Evolutionary conservation across 2,329 filamentous ascomycete species (phyloP), one percentile per base, ranked within the genome.

Genomic region (Geosmithia flava): DNA sequence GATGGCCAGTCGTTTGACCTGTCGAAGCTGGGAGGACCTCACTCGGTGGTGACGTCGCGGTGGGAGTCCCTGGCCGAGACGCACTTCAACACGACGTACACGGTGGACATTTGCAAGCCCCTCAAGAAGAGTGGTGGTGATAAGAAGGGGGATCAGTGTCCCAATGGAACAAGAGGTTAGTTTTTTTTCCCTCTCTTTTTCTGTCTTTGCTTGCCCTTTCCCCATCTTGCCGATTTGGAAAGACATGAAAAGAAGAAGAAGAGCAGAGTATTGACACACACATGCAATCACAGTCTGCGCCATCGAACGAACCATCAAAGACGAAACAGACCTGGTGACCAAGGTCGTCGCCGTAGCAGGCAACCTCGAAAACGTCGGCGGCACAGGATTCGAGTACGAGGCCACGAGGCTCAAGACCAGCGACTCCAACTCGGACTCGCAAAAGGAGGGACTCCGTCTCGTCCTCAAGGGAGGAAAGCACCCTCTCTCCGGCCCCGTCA

Each of bases 271-370:
- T n/a, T n/a, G n/a, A n/a, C n/a, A n/a, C n/a, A n/a, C n/a, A n/a
- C n/a, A n/a, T n/a, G n/a, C n/a, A n/a, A n/a, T n/a, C n/a, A 11
- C 52, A 87, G 87, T 91, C 41, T 95, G 90, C 66, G 87, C 76
- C 10, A 83, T 94, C 57, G 72, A 80, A 51, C 76, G 78, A 48
- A 67, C 71, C 39, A 72, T 80, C 5, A 66, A 68, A 20, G 70
- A 71, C 45, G 67, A 73, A 29, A 64, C 62, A 27, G 72, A 76
- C 47, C 62, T 59, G 13, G 70, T 81, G 27, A 64, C 70, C 42
- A 68, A 75, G 37, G 78, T 85, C 2, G 80, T 85, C 47, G 78
- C 87, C 8, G 85, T 95, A 52, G 87, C 85, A 1, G 88, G 88
- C 23, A 75, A 83, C 15, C 80, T 88, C 33, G 65, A 71, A 42